phyloP scores from a whole-genome alignment of 2,329 filamentous ascomycete genomes.

The Calonectria pauciramosa region DNA sequence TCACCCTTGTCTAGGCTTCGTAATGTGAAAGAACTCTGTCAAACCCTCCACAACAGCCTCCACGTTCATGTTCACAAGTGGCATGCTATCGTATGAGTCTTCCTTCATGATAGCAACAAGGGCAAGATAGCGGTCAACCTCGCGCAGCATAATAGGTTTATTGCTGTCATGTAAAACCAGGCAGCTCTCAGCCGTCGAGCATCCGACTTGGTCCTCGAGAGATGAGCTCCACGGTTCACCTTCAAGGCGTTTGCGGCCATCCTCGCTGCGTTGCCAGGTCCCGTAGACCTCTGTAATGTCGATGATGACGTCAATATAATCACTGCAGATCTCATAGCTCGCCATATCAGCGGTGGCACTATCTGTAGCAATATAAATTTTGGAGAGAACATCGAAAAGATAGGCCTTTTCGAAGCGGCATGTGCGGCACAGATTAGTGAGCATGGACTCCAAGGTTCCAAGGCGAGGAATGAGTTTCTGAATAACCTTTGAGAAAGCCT shows the following conservation, averaged over 20 bases:
- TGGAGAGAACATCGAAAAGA: slow-evolving; percentile 96
- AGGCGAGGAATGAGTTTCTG: slow-evolving; percentile 97
- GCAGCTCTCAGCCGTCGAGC: slow-evolving; percentile 75
- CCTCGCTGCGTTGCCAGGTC: slow-evolving; percentile 72
- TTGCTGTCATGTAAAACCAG: slow-evolving; percentile 76
- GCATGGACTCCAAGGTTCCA: slow-evolving; percentile 90
- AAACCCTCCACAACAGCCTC: slow-evolving; percentile 85
- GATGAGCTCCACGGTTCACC: slow-evolving; percentile 72
- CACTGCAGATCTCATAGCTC: slow-evolving; percentile 97
- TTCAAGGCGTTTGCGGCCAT: slow-evolving; percentile 69
- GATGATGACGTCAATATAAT: slow-evolving; percentile 98
- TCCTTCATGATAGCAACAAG: slow-evolving; percentile 91
- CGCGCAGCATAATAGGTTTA: slow-evolving; percentile 76
- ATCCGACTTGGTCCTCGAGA: slow-evolving; percentile 76
- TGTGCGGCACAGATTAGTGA: slow-evolving; percentile 93
- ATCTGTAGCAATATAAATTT: slow-evolving; percentile 98
- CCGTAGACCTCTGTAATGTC: slow-evolving; percentile 97
- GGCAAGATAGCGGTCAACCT: slow-evolving; percentile 81
- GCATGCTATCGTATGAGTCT: slow-evolving; percentile 86
- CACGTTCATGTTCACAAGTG: slow-evolving; percentile 88
- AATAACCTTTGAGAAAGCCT: slow-evolving; percentile 98
- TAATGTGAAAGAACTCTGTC: slow-evolving; percentile 83
- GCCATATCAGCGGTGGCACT: slow-evolving; percentile 93
- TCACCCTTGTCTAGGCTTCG: slow-evolving; percentile 64
- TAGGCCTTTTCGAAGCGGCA: slow-evolving; percentile 99